A percentile compares a stretch with the other conserved stretches of the same genome.
Conservation (phyloP, 1,284 basidiomycete genomes). For the Crucibulum cyathiforme region DNA sequence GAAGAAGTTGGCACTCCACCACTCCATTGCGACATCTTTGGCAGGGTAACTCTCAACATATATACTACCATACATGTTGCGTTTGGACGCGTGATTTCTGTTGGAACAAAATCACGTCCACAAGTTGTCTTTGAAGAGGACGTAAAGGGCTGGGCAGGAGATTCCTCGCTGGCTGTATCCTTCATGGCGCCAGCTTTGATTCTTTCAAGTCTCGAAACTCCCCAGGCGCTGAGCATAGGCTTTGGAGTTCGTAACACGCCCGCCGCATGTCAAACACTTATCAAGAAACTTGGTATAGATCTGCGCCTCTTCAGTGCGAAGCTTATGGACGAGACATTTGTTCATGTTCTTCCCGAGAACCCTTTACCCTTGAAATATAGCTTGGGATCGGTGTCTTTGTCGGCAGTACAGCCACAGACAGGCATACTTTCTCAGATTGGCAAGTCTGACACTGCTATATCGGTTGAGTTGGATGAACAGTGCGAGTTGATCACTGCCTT, state of each 20-base stretch:
- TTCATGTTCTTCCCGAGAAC: slow-evolving; percentile 10
- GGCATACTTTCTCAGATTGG: slow-evolving; percentile 18
- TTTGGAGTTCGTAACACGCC: slow-evolving; percentile 35
- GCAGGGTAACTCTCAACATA: slow-evolving; percentile 25
- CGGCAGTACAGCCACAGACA: too few relatives aligned
- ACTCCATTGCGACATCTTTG: slow-evolving; percentile 34
- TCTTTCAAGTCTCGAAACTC: slow-evolving; percentile 30
- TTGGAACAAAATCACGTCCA: slow-evolving; percentile 27
- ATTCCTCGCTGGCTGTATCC: slow-evolving; percentile 39
- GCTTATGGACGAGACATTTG: not conserved
- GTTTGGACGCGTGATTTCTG: slow-evolving; percentile 32
- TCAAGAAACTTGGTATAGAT: not conserved
- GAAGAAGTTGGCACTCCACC: slow-evolving; percentile 31
- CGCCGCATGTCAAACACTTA: slow-evolving; percentile 6
- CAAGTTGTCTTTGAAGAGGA: slow-evolving; percentile 41
- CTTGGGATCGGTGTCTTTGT: not conserved
- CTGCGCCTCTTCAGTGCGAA: not conserved
- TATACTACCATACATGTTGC: slow-evolving; percentile 36
- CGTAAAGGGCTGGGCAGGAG: slow-evolving; percentile 33
- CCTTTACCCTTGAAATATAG: slow-evolving; percentile 1
- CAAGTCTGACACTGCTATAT: slow-evolving; percentile 3
- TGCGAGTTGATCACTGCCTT: slow-evolving; percentile 32
- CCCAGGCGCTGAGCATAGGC: slow-evolving; percentile 23
- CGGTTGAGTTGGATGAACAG: slow-evolving; percentile 37
- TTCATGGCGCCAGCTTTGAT: slow-evolving; percentile 36